Percentiles rank a stretch among this genome's conserved stretches.
Conservation (phyloP, 148 eudicot genomes). For the Cornus kousa region DNA sequence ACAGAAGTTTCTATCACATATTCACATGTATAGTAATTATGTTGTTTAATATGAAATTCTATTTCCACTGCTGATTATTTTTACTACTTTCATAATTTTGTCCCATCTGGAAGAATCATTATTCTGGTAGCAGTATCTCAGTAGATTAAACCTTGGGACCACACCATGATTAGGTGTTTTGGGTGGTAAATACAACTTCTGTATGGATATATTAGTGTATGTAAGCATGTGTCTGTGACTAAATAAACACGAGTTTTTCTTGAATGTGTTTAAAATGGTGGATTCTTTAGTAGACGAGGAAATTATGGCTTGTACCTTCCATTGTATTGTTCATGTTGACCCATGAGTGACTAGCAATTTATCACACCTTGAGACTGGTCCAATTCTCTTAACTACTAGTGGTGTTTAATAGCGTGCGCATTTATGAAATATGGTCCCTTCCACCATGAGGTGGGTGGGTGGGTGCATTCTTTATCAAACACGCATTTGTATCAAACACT, state of each 20-base stretch:
- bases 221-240: not conserved
- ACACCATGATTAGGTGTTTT: no score
- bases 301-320: not conserved
- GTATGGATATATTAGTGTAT: not conserved
- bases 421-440: conserved; percentile 11
- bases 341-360: not conserved
- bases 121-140: not conserved
- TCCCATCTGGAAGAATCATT: not conserved
- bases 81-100: not conserved
- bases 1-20: not conserved
- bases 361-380: conserved; percentile 6
- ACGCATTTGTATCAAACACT: no score
- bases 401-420: not conserved
- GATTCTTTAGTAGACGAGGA: not conserved
- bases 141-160: not conserved
- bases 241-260: not conserved
- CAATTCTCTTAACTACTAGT: not conserved
- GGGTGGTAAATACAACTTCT: not conserved
- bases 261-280: not conserved
- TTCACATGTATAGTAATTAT: not conserved
- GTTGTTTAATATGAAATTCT: no score
- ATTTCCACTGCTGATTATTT: not conserved
- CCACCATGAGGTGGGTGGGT: conserved; percentile 9
- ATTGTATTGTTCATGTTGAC: not conserved
- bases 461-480: not conserved